Percentiles rank a stretch among this genome's conserved stretches.
Conservation (phyloP, 2,329 filamentous ascomycete species). For the Fusarium solani-melongenae region DNA sequence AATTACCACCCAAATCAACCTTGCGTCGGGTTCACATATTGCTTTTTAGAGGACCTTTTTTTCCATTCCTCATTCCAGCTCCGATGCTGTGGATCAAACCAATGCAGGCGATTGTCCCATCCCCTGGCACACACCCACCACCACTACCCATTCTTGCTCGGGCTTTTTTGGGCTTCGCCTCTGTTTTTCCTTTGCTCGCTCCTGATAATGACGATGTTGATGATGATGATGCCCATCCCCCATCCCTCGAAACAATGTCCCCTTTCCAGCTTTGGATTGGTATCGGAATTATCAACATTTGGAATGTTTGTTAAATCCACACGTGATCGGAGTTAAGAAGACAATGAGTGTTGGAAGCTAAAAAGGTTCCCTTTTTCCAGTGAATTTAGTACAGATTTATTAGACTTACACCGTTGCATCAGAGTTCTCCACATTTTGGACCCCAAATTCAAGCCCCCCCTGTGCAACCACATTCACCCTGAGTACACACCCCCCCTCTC, state of each 20-base stretch:
- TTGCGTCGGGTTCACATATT: conserved; percentile 1
- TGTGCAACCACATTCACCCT: not conserved
- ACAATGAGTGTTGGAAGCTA: not conserved
- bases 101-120: conserved; percentile 28
- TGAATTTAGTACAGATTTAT: not conserved
- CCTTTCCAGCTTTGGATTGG: not conserved
- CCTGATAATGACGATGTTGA: not conserved
- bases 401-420: not conserved
- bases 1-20: not conserved
- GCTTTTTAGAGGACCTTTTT: not conserved
- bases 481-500: conserved; percentile 12
- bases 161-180: not conserved
- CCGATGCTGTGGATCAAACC: conserved; percentile 28
- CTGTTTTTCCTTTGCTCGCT: not conserved
- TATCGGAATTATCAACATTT: not conserved
- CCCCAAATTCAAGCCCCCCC: conserved; percentile 11
- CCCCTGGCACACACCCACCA: not conserved
- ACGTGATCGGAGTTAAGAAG: conserved; percentile 13
- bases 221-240: too few relatives aligned
- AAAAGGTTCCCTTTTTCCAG: not conserved
- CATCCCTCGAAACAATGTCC: conserved; percentile 3
- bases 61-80: conserved; percentile 21
- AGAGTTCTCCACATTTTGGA: not conserved
- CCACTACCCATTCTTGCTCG: not conserved
- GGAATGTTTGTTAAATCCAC: not conserved